Evolutionary conservation across 2,329 filamentous ascomycete genomes (phyloP).

Genomic region (Aciculosporium take): DNA sequence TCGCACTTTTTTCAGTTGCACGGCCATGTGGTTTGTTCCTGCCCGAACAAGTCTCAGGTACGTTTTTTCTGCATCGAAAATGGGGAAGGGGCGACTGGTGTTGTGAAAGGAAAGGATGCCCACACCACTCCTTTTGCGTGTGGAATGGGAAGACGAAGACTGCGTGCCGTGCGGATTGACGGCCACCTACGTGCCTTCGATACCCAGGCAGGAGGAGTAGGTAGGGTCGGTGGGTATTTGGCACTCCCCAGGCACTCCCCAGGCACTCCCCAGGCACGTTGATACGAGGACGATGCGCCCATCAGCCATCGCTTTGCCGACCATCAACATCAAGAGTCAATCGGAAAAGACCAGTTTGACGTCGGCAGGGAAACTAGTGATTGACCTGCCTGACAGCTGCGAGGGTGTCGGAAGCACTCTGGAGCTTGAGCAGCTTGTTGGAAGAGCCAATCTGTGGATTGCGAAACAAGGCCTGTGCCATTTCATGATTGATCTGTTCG

Average conservation of each 20-base stretch:
- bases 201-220: not conserved
- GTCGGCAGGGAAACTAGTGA: conserved; percentile 13
- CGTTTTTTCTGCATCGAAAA: not conserved
- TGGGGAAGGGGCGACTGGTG: not conserved
- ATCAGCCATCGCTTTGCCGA: conserved; percentile 13
- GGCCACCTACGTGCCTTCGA: not conserved
- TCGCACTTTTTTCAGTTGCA: not conserved
- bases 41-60: not conserved
- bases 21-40: not conserved
- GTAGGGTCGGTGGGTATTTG: not conserved
- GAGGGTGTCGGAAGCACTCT: conserved; percentile 8
- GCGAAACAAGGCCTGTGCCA: conserved; percentile 16
- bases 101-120: not conserved
- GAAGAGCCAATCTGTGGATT: conserved; percentile 19
- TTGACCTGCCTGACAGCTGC: conserved; percentile 12
- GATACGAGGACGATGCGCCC: conserved; percentile 5
- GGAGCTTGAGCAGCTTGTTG: conserved; percentile 13
- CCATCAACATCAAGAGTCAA: conserved; percentile 11
- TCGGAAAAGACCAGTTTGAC: conserved; percentile 12
- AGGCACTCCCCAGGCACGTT: no score
- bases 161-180: not conserved
- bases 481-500: conserved; percentile 14
- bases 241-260: not conserved
- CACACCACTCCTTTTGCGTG: not conserved
- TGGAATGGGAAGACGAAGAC: not conserved